A percentile compares a stretch with the other conserved stretches of the same genome.
Conservation (phyloP, 257 asterid species). For the Solanum arcanum region DNA sequence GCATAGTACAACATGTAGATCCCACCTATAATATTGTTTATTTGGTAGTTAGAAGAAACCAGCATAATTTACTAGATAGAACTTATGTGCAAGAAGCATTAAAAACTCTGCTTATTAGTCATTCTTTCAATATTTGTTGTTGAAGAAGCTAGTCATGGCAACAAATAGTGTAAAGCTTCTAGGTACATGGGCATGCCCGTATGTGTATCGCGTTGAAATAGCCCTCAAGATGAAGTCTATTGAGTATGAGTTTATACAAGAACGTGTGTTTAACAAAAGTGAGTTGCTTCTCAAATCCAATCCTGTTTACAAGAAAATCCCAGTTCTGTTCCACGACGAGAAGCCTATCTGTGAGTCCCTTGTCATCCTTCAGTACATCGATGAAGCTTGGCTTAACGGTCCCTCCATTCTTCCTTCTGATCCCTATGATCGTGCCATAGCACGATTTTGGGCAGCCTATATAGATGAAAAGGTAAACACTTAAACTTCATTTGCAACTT, state of each 20-base stretch:
- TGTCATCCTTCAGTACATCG: conserved; percentile 21
- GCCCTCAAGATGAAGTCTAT: conserved; percentile 25
- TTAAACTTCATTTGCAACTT: background rate
- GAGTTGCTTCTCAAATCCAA: conserved; percentile 22
- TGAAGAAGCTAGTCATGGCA: background rate
- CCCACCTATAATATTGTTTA: background rate
- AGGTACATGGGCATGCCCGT: conserved; percentile 1
- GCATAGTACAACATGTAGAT: background rate
- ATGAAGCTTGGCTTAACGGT: conserved; percentile 17
- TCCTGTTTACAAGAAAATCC: background rate
- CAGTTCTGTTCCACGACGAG: background rate
- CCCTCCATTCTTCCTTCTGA: conserved; percentile 19
- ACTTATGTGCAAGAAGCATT: too few relatives aligned
- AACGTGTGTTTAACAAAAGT: conserved; percentile 6
- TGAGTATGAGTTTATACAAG: conserved; percentile 5
- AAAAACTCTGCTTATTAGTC: background rate
- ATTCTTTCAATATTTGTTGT: background rate
- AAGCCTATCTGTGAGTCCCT: conserved; percentile 31
- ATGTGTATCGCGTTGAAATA: conserved; percentile 9
- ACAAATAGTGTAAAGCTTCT: background rate
- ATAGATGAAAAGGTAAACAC: conserved; percentile 15
- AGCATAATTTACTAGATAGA: too few relatives aligned
- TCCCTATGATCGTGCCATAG: conserved; percentile 22
- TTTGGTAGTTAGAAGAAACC: background rate
- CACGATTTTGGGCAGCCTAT: conserved; percentile 28